A percentile compares a stretch with the other conserved stretches of the same genome.
Evolutionary conservation across 768 basidiomycete species (phyloP).

Genomic region (Serendipita sp.): DNA sequence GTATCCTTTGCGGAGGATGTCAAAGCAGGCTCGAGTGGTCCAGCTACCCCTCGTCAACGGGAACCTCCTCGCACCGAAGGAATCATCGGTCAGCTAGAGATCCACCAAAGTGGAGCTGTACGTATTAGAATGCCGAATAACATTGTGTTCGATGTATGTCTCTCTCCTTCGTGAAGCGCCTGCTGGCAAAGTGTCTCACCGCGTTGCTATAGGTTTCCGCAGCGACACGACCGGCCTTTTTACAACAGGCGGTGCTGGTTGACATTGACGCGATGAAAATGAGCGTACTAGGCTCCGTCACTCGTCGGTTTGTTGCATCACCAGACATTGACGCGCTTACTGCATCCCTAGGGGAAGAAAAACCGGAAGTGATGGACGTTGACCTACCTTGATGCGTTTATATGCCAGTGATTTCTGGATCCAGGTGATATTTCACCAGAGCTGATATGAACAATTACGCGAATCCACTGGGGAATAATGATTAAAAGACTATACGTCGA

Average conservation of each 20-base stretch:
- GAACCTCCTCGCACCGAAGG: slow-evolving; percentile 39
- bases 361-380: slow-evolving; percentile 3
- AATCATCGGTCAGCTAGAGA: slow-evolving; percentile 64
- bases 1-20: slow-evolving; percentile 51
- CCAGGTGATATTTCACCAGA: neutral
- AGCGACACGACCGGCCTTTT: slow-evolving; percentile 71
- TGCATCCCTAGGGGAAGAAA: neutral
- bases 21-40: slow-evolving; percentile 27
- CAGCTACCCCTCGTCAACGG: slow-evolving; percentile 13
- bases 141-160: slow-evolving; percentile 63
- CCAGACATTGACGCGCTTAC: slow-evolving; percentile 61
- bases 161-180: neutral
- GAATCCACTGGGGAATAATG: neutral
- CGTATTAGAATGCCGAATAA: slow-evolving; percentile 73
- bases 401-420: neutral
- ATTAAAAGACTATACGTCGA: slow-evolving; percentile 37
- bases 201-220: slow-evolving; percentile 42
- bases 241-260: slow-evolving; percentile 70
- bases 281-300: slow-evolving; percentile 68
- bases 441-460: neutral
- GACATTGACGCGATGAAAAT: slow-evolving; percentile 43
- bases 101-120: slow-evolving; percentile 70
- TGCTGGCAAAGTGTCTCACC: neutral
- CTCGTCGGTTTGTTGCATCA: slow-evolving; percentile 67
- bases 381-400: neutral